Evolutionary conservation across 2,329 filamentous ascomycete genomes (phyloP), one percentile per base, ranked within the genome.

Genomic region (Sporothrix protearum): DNA sequence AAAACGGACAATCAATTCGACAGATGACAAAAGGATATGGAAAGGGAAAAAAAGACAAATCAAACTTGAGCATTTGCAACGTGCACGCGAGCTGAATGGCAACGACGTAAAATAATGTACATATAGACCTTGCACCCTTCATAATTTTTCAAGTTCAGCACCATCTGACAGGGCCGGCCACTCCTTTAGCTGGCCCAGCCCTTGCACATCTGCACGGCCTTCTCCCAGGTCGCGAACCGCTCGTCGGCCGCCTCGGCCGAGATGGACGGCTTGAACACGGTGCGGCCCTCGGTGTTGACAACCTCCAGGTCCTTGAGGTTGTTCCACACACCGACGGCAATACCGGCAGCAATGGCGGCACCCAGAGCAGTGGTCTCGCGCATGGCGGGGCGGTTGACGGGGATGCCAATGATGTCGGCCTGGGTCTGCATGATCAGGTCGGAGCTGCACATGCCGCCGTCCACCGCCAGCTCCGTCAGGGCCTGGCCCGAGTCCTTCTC

Each of bases 351-450:
- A 76, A 97, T 95, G 63, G 94, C 94, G 16, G 94, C 93, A 33
- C 94, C 94, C 1, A 97, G 86, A 0, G 93, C 91, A 1, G 94
- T 97, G 4, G 93, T 96, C 83, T 97, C 94, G 71, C 92, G 90
- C 94, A 97, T 97, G 71, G 88, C 86, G 0, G 94, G 94, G 30
- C 94, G 89, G 79, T 94, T 88, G 73, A 97, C 91, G 42, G 90
- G 91, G 76, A 97, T 96, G 71, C 89, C 83, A 76, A 92, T 93
- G 66, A 97, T 87, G 81, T 97, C 91, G 74, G 94, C 91, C 85
- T 97, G 94, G 2, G 92, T 93, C 85, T 91, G 93, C 94, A 97
- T 97, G 82, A 91, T 93, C 70, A 97, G 85, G 78, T 94, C 91
- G 6, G 92, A 94, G 80, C 93, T 95, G 77, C 91, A 93, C 86